Evolutionary conservation across 2,329 filamentous ascomycete species (phyloP).

Genomic region (Aspergillus novofumigatus): DNA sequence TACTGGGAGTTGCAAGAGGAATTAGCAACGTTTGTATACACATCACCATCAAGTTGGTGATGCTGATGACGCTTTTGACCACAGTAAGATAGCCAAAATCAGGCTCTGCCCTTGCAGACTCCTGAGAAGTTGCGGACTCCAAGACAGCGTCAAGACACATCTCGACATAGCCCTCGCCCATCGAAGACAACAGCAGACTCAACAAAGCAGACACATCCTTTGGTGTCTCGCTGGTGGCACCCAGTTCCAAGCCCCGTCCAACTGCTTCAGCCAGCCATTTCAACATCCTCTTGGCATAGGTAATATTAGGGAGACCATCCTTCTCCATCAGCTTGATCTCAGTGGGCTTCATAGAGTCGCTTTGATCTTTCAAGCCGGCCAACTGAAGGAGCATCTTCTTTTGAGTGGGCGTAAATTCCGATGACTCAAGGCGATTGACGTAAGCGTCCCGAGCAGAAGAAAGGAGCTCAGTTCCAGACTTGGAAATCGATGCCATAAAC

Average conservation of each 20-base stretch:
- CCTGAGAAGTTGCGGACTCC: constrained; percentile 71
- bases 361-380: constrained; percentile 71
- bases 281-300: constrained; percentile 95
- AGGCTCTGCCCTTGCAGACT: constrained; percentile 76
- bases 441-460: constrained; percentile 87
- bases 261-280: constrained; percentile 97
- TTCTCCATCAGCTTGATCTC: constrained; percentile 89
- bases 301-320: constrained; percentile 75
- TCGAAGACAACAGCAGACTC: constrained; percentile 75
- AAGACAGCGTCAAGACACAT: constrained; percentile 64
- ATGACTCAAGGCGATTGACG: constrained; percentile 80
- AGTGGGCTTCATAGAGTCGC: constrained; percentile 63
- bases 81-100: constrained; percentile 79
- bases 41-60: constrained; percentile 88
- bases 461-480: constrained; percentile 83
- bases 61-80: constrained; percentile 76
- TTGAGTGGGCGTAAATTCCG: constrained; percentile 81
- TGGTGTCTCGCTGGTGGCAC: constrained; percentile 78
- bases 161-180: constrained; percentile 77
- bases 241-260: constrained; percentile 84
- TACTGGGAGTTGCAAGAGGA: constrained; percentile 80
- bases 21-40: constrained; percentile 89
- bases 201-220: constrained; percentile 88
- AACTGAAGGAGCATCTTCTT: constrained; percentile 87
- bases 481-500: constrained; percentile 87